phyloP scores from a whole-genome alignment of 2,329 filamentous ascomycete species.

The Aureobasidium lini region DNA sequence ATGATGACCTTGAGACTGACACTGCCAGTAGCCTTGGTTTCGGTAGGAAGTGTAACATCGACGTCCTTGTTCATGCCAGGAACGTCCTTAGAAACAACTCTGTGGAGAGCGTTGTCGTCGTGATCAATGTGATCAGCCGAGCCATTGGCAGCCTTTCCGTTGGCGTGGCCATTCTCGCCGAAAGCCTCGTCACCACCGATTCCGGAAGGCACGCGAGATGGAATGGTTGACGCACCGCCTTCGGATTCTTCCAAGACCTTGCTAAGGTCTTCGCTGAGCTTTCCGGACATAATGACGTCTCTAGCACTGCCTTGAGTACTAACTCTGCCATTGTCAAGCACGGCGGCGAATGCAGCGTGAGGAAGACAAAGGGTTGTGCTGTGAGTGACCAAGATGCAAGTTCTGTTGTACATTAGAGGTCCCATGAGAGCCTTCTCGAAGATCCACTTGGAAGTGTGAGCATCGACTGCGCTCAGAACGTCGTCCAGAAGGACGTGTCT shows the following conservation, averaged over 20 bases:
- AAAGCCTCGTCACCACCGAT: slow-evolving; percentile 50
- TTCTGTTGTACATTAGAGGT: slow-evolving; percentile 78
- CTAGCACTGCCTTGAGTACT: slow-evolving; percentile 66
- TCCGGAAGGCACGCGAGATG: slow-evolving; percentile 72
- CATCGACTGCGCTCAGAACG: slow-evolving; percentile 92
- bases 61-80: slow-evolving; percentile 29
- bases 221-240: slow-evolving; percentile 59
- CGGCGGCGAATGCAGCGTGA: slow-evolving; percentile 69
- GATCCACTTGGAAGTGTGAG: slow-evolving; percentile 96
- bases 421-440: slow-evolving; percentile 89
- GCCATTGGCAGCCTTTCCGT: slow-evolving; percentile 38
- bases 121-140: slow-evolving; percentile 12
- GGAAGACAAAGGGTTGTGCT: slow-evolving; percentile 86
- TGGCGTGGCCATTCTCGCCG: slow-evolving; percentile 33
- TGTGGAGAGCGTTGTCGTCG: slow-evolving; percentile 39
- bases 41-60: slow-evolving; percentile 39
- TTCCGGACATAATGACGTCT: slow-evolving; percentile 78
- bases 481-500: slow-evolving; percentile 88
- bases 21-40: slow-evolving; percentile 75
- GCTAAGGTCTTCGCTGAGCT: slow-evolving; percentile 73
- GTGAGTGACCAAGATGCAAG: slow-evolving; percentile 92
- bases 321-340: slow-evolving; percentile 81
- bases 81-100: slow-evolving; percentile 33
- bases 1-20: slow-evolving; percentile 82
- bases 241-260: slow-evolving; percentile 58